Conservation (phyloP, 352 stramenopile species). For the Phytophthora rubi region DNA sequence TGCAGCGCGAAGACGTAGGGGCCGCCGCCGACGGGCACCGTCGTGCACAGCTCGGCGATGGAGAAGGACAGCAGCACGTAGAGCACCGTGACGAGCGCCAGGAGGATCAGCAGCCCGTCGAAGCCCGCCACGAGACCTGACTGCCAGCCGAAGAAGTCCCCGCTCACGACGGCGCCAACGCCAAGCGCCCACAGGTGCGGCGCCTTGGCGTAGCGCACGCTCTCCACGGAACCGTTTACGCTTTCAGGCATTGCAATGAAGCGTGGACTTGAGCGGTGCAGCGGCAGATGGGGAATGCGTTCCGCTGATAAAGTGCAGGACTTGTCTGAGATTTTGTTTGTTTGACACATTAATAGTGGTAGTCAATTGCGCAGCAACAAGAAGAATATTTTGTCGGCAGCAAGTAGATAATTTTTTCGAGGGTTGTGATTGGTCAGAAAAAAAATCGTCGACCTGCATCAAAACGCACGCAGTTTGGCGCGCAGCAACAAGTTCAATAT, state of each 20-base stretch:
- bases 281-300: conserved; percentile 20
- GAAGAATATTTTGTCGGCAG: no score
- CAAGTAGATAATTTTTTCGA: no score
- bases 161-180: conserved; percentile 58
- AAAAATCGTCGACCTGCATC: no score
- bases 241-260: conserved; percentile 21
- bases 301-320: conserved; percentile 10
- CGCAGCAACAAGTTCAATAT: no score
- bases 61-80: conserved; percentile 77
- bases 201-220: conserved; percentile 51
- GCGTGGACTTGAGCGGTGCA: conserved; percentile 6
- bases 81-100: conserved; percentile 37
- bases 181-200: conserved; percentile 65
- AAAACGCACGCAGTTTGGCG: no score
- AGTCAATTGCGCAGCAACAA: no score
- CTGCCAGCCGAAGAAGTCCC: conserved; percentile 78
- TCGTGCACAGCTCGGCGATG: conserved; percentile 73
- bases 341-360: no score
- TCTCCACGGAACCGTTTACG: conserved; percentile 15
- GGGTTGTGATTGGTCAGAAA: no score
- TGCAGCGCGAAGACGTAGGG: conserved; percentile 76
- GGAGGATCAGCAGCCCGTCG: conserved; percentile 57
- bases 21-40: conserved; percentile 53
- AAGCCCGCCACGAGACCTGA: conserved; percentile 60
- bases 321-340: background rate